Percentiles rank a stretch among this genome's conserved stretches.
phyloP scores from a whole-genome alignment of 371 early-diverging fungal species.

The Syncephalastrum racemosum region DNA sequence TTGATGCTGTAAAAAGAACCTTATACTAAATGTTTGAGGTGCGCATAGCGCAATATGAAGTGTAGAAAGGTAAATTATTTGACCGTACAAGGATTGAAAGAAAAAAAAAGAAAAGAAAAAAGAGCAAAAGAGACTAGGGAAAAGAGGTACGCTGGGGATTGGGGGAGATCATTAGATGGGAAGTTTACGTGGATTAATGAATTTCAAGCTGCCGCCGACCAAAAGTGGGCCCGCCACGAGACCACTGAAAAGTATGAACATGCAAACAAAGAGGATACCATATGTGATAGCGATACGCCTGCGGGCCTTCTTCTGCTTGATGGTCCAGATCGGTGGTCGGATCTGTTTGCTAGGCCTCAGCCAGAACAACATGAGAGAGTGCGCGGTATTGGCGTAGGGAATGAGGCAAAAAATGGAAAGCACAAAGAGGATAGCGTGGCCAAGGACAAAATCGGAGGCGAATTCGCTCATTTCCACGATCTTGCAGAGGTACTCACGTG shows the following conservation, averaged over 20 bases:
- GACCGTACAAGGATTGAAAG: background rate
- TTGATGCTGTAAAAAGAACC: too few species aligned
- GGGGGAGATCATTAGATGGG: constrained; percentile 23
- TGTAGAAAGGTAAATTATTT: background rate
- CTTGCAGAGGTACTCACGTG: constrained; percentile 84
- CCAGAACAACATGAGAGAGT: constrained; percentile 89
- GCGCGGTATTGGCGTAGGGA: constrained; percentile 74
- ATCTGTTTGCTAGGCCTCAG: constrained; percentile 79
- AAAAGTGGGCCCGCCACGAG: constrained; percentile 65
- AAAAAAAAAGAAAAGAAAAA: background rate
- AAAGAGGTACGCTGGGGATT: background rate
- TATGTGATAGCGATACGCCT: constrained; percentile 64
- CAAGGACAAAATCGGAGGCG: constrained; percentile 75
- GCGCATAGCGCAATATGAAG: too few species aligned
- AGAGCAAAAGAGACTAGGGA: background rate
- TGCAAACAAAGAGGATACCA: constrained; percentile 65
- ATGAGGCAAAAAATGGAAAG: constrained; percentile 70
- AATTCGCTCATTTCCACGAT: constrained; percentile 85
- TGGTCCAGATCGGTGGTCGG: constrained; percentile 76
- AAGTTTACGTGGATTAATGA: constrained; percentile 24
- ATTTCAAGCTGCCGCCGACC: constrained; percentile 26
- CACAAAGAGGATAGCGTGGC: constrained; percentile 74
- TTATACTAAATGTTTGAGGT: too few species aligned
- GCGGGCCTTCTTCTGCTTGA: constrained; percentile 58
- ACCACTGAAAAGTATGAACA: constrained; percentile 59